Evolutionary conservation across 75 land plant species (phyloP), one percentile per base, ranked within the genome.

Genomic region (Sequoia sempervirens): DNA sequence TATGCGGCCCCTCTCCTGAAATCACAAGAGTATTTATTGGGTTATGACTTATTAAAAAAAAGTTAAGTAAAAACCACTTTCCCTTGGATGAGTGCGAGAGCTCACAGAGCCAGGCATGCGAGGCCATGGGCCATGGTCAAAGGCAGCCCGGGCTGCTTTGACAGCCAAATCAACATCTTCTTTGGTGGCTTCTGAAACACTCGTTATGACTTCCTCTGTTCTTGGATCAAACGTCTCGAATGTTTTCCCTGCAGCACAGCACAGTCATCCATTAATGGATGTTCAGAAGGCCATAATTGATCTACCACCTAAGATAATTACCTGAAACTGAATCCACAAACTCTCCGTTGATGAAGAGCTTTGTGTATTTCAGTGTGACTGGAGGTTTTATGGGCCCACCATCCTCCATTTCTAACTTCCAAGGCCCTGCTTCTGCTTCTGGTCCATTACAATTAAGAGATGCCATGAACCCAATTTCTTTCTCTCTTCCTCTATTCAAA

Each of bases 291-390:
- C 0, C 13, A 53, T 4, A 4, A 53, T 14, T 53, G 54, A 40
- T 40, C 41, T 40, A 40, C 41, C 41, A 40, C 41, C 41, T 40
- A 40, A 40, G 41, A 2, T 40, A 40, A 40, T 30, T 81, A 93
- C 95, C 94, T 87, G 95, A 93, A 72, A 92, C 88, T 34, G 96
- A 85, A 82, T 94, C 94, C 17, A 94, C 94, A 82, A 94, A 94
- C 82, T 94, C 83, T 30, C 94, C 94, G 50, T 92, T 83, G 78
- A 94, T 94, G 89, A 92, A 94, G 73, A 92, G 89, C 89, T 94
- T 92, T 20, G 94, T 94, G 81, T 85, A 94, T 82, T 90, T 91
- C 13, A 80, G 54, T 80, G 50, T 80, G 15, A 80, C 32, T 11
- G 32, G 15, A 4, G 54, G 23, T 32, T 75, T 75, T 15, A 75